Evolutionary conservation across 1,284 basidiomycete genomes (phyloP).

Genomic region (Fomitiporia mediterranea): DNA sequence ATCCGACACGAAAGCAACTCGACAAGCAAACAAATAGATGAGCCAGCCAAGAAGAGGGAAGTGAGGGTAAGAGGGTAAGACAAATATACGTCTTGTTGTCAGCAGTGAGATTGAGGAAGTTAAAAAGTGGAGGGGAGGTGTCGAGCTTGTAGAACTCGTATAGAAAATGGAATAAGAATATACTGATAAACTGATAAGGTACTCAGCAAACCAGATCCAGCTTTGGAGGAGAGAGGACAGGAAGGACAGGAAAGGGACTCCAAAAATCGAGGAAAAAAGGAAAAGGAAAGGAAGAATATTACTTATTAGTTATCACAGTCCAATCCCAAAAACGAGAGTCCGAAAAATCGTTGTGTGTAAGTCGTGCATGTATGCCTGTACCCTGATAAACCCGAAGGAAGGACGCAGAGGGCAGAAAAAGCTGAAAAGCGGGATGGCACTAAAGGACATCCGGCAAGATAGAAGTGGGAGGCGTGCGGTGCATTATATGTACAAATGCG

Average conservation of each 20-base stretch:
- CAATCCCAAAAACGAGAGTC: background rate
- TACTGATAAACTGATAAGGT: background rate
- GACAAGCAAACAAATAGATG: background rate
- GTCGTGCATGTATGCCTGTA: background rate
- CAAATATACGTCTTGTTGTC: too few species aligned
- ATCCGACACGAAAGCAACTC: background rate
- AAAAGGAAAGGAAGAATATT: background rate
- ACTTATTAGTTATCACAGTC: background rate
- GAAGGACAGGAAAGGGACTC: background rate
- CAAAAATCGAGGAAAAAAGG: background rate
- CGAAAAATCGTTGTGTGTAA: background rate
- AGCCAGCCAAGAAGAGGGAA: background rate
- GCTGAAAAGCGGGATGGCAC: background rate
- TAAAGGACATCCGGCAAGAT: background rate
- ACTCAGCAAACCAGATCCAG: background rate
- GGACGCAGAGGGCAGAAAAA: background rate
- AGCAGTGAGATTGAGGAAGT: too few species aligned
- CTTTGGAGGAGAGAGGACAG: background rate
- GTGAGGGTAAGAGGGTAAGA: too few species aligned
- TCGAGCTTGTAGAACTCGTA: background rate
- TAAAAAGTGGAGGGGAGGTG: background rate
- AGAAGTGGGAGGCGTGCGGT: background rate
- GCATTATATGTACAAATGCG: too few species aligned
- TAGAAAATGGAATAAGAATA: background rate
- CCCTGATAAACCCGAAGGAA: background rate